Conservation (phyloP, 345 rosid genomes). For the Aegle marmelos region DNA sequence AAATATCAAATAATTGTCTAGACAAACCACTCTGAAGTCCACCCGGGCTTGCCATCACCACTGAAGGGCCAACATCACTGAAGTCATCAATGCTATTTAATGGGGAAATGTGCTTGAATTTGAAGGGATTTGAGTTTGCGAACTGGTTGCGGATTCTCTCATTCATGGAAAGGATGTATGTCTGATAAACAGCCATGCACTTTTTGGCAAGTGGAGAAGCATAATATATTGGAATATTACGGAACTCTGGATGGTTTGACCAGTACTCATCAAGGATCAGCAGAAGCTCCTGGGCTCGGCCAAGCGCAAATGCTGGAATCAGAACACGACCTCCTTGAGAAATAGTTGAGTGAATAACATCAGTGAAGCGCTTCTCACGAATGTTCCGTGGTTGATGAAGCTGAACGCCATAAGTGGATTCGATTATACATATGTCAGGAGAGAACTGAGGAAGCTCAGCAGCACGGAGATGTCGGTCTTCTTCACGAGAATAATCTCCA, state of each 20-base stretch:
- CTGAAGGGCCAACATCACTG: slow-evolving; percentile 82
- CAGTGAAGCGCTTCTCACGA: slow-evolving; percentile 94
- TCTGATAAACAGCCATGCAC: slow-evolving; percentile 96
- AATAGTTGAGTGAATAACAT: slow-evolving; percentile 79
- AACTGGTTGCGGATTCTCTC: slow-evolving; percentile 90
- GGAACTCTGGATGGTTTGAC: slow-evolving; percentile 84
- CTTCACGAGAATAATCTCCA: slow-evolving; percentile 95
- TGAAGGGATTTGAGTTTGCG: slow-evolving; percentile 86
- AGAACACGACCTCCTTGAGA: slow-evolving; percentile 93
- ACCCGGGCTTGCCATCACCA: slow-evolving; percentile 94
- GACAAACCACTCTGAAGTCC: slow-evolving; percentile 93
- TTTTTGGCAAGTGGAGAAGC: slow-evolving; percentile 96
- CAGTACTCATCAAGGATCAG: slow-evolving; percentile 89
- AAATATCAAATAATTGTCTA: slow-evolving; percentile 81
- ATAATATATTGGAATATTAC: slow-evolving; percentile 86
- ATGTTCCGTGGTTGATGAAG: slow-evolving; percentile 87
- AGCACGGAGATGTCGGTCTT: slow-evolving; percentile 90
- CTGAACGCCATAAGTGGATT: slow-evolving; percentile 95
- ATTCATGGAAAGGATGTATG: slow-evolving; percentile 93
- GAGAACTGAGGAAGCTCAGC: slow-evolving; percentile 97
- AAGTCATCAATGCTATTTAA: slow-evolving; percentile 86
- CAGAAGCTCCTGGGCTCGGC: slow-evolving; percentile 84
- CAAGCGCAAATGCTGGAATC: slow-evolving; percentile 78
- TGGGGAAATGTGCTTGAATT: slow-evolving; percentile 81
- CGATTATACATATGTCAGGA: slow-evolving; percentile 92